Base-by-base conservation (phyloP, 75 land plant genomes). In the Gnetum montanum region DNA sequence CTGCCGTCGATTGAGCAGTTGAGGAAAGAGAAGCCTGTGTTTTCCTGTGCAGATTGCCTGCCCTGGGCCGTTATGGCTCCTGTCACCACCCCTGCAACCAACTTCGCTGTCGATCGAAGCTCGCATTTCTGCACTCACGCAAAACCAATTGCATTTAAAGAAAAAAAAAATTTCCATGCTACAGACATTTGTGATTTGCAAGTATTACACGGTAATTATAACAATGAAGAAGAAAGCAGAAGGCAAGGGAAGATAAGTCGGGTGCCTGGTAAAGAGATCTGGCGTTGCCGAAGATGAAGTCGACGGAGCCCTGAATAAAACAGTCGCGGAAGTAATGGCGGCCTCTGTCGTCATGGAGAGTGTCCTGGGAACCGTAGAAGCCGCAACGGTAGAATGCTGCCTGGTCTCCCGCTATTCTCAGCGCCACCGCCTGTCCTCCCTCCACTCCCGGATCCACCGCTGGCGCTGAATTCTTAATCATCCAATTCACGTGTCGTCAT, bases 51-150 rank as follows among this genome's bases (percentile, higher is more conserved):
- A 6, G 75, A 66, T 5, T 43, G 31, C 34, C 98, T 48, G 0
- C 79, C 85, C 5, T 92, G 98, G 3, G 98, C 98, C 6, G 98
- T 79, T n/a, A 88, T 55, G 2, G 77, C 66, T 18, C 95, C 95
- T 8, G 84, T 76, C 24, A 82, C 62, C 26, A 56, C 0, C 22
- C 46, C 16, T 24, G 73, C 30, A 23, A 75, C 67, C 6, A 80
- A 73, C 7, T 45, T 62, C 6, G 98, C 95, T 24, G 85, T 83
- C 8, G 94, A 92, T n/a, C 41, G 60, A 43, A 88, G 31, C 26
- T 67, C 47, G 55, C 95, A 92, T 33, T 65, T 55, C 90, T 92
- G 63, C 18, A 34, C n/a, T n/a, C 57, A 54, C 19, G 20, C 24
- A 15, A 10, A 31, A 15, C 34, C 44, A 27, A 37, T 56, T 13